Evolutionary conservation across 768 basidiomycete species (phyloP), one percentile per base, ranked within the genome.

Genomic region (Lactarius sanguifluus): DNA sequence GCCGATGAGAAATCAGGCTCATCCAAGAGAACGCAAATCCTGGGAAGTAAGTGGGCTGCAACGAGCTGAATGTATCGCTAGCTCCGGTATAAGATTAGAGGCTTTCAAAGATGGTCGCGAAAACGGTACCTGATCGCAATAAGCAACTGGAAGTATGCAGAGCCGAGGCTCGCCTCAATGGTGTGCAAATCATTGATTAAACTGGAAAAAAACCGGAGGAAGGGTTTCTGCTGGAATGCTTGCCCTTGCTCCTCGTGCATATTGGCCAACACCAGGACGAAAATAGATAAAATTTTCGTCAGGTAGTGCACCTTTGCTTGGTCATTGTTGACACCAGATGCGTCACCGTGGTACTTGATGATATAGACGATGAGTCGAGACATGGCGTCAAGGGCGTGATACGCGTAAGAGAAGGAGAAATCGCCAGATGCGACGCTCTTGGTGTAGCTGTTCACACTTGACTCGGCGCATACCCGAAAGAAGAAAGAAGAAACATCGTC

Each of bases 11-110:
- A 73, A 99, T 88, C 55, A 98, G 82, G 69, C 90, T 91, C 83
- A 98, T 88, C 96, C 96, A 99, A 18, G 95, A 96, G 78, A 98
- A 99, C 1, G 96, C 91, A 76, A 99, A 99, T 10, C 95, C 93
- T 20, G 97, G 97, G 81, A 98, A 98, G 78, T 93, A 94, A 6
- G 89, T 90, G 9, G 97, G 97, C 75, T 98, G 96, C 65, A 97
- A 80, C 54, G 96, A 97, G 75, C 94, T 96, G 76, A 98, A 88
- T 3, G 94, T 94, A 74, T 98, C 96, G 74, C 96, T 96, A 68
- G 30, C 65, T 32, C 55, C 38, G 16, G 28, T 41, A 12, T 57
- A 64, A 16, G 62, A 60, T 60, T 28, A 57, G 40, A 41, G 12
- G 13, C 15, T 30, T 28, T 28, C 28, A 25, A 25, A 40, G 13